These are phyloP conservation scores for Solanum etuberosum DNA, from an alignment of 257 asterid genomes.

Conservation along the genomic window DNA sequence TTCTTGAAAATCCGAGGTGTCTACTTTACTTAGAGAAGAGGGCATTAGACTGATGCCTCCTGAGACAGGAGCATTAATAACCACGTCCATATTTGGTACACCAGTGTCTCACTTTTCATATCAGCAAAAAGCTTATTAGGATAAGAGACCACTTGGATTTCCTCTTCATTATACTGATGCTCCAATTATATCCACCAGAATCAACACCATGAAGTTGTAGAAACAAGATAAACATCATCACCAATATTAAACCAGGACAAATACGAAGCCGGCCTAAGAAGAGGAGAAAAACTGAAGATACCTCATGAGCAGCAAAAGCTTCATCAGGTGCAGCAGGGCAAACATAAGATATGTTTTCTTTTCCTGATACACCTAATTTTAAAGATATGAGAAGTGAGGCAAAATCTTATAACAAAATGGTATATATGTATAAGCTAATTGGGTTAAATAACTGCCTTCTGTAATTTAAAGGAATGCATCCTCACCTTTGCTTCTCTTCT, in stretches of 20 bases:
- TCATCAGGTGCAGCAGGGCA: not conserved
- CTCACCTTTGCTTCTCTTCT: conserved; percentile 31
- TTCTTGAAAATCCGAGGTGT: conserved; percentile 60
- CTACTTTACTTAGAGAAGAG: conserved; percentile 84
- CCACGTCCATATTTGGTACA: not conserved
- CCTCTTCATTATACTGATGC: conserved; percentile 1
- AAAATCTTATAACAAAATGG: not conserved
- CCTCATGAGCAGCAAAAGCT: not conserved
- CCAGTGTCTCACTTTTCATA: conserved; percentile 9
- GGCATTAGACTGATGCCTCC: conserved; percentile 47
- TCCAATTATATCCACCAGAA: not conserved
- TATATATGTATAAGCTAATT: not conserved
- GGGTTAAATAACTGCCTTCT: conserved; percentile 26
- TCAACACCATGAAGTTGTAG: not conserved
- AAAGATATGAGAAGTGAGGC: not conserved
- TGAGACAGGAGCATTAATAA: conserved; percentile 16
- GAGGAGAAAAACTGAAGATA: not conserved
- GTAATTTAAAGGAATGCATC: conserved; percentile 4
- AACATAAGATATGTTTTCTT: not conserved
- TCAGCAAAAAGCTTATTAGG: conserved; percentile 12
- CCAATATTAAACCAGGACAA: not conserved
- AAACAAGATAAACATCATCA: not conserved
- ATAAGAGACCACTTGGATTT: not conserved
- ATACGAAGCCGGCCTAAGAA: not conserved
- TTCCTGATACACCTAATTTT: not conserved